Evolutionary conservation across 768 basidiomycete genomes (phyloP).

Genomic region (Melanogaster broomeanus): DNA sequence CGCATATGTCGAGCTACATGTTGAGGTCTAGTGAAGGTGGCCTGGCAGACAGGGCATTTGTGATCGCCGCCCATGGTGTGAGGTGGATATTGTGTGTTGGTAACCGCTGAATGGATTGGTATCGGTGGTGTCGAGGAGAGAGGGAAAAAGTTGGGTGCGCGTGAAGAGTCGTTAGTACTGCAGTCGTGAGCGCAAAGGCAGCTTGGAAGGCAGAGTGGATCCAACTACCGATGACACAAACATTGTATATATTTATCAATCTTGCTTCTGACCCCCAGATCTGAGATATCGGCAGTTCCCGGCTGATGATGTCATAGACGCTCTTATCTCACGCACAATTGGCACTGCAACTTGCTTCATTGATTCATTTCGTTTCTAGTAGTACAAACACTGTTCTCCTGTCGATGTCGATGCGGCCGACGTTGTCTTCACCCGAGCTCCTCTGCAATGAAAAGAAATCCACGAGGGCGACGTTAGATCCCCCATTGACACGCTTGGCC

Average conservation of each 20-base stretch:
- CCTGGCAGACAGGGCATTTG: slow-evolving; percentile 85
- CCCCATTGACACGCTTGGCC: neutral
- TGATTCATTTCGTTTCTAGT: neutral
- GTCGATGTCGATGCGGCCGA: no score
- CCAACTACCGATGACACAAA: slow-evolving; percentile 35
- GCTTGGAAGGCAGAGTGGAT: no score
- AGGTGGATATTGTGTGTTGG: slow-evolving; percentile 6
- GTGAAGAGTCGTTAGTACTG: no score
- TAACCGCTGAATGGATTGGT: slow-evolving; percentile 3
- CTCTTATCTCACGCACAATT: slow-evolving; percentile 9
- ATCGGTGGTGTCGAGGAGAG: no score
- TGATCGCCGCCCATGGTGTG: slow-evolving; percentile 73
- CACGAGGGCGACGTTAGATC: neutral
- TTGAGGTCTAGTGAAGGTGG: slow-evolving; percentile 86
- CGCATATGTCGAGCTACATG: slow-evolving; percentile 92
- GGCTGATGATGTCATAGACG: slow-evolving; percentile 31
- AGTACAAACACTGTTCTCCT: neutral
- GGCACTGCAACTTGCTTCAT: neutral
- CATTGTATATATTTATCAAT: slow-evolving; percentile 40
- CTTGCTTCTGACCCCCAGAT: slow-evolving; percentile 31
- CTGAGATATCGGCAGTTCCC: slow-evolving; percentile 34
- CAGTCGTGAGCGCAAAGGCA: slow-evolving; percentile 22
- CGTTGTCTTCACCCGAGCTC: no score
- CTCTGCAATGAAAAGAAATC: neutral
- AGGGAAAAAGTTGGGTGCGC: slow-evolving; percentile 1